phyloP scores from a whole-genome alignment of 306 rosid species.

The Corylus americana region DNA sequence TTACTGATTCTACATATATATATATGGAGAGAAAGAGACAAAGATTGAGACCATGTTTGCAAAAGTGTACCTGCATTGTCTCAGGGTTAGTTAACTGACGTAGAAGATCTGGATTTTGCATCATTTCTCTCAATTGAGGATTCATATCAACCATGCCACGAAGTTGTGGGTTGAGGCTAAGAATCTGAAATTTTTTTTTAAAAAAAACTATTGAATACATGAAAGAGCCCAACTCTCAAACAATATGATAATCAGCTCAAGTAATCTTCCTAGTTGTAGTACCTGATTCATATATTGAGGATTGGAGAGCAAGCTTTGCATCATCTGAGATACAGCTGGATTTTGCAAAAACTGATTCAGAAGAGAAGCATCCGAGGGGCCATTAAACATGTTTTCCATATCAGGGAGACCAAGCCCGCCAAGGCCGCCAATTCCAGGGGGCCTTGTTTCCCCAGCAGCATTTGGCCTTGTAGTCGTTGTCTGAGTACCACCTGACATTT shows the following conservation, averaged over 20 bases:
- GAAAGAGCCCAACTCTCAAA: not conserved
- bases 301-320: constrained; percentile 63
- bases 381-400: constrained; percentile 41
- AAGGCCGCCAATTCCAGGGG: constrained; percentile 40
- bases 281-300: constrained; percentile 69
- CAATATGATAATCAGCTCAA: not conserved
- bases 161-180: constrained; percentile 51
- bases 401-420: constrained; percentile 55
- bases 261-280: constrained; percentile 3
- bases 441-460: constrained; percentile 42
- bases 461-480: constrained; percentile 38
- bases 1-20: not conserved
- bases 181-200: constrained; percentile 30
- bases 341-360: constrained; percentile 58
- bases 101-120: constrained; percentile 62
- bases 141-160: constrained; percentile 53
- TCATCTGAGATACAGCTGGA: constrained; percentile 63
- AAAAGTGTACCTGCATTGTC: constrained; percentile 51
- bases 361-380: constrained; percentile 41
- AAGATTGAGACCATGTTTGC: not conserved
- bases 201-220: not conserved
- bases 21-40: not conserved
- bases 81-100: constrained; percentile 59
- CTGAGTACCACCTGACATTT: constrained; percentile 50
- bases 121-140: constrained; percentile 66